Conservation (phyloP, 228 moss, liverwort and hornwort genomes). For the Sphagnum fallax region DNA sequence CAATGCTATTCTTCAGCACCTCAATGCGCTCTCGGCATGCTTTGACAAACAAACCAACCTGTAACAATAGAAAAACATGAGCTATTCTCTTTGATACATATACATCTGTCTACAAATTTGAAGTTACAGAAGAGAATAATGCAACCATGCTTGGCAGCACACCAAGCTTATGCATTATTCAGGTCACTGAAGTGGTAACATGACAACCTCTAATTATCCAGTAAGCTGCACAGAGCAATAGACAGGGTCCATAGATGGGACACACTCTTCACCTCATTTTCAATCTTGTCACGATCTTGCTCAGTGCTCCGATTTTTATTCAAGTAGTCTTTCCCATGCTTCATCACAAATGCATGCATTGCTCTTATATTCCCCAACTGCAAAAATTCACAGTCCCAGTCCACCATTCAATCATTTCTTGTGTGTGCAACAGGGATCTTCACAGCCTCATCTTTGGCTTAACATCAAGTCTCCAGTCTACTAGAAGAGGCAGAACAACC, state of each 20-base stretch:
- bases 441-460: neutral
- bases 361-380: conserved; percentile 85
- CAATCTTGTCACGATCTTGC: conserved; percentile 89
- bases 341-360: conserved; percentile 71
- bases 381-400: conserved; percentile 15
- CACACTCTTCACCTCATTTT: conserved; percentile 67
- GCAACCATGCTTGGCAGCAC: neutral
- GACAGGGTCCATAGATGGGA: no score
- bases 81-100: neutral
- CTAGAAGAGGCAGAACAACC: neutral
- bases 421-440: no score
- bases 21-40: conserved; percentile 92
- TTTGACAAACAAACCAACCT: conserved; percentile 93
- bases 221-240: no score
- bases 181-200: neutral
- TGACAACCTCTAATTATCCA: neutral
- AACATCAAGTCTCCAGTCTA: neutral
- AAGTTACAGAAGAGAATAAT: neutral
- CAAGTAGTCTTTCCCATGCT: conserved; percentile 71
- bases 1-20: conserved; percentile 73
- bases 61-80: conserved; percentile 12
- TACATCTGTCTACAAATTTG: neutral
- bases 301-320: conserved; percentile 92
- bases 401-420: neutral
- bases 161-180: neutral